phyloP scores from a whole-genome alignment of 176 grass and related monocot genomes.

The Aegilops umbellulata region DNA sequence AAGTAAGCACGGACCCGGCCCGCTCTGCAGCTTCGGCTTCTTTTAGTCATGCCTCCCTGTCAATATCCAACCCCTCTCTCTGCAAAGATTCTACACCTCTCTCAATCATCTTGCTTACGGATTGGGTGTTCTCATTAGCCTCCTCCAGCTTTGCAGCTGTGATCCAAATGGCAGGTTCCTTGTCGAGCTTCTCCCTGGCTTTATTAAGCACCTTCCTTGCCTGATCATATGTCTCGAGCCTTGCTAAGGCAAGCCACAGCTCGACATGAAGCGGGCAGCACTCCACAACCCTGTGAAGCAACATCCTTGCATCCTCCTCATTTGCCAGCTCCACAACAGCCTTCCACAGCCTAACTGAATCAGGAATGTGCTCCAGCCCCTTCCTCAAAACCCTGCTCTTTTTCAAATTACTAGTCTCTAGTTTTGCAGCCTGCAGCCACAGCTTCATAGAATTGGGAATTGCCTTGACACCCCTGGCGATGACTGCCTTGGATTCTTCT shows the following conservation, averaged over 20 bases:
- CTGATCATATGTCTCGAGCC: constrained; percentile 89
- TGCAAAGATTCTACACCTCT: constrained; percentile 83
- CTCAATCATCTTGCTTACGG: constrained; percentile 74
- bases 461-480: constrained; percentile 77
- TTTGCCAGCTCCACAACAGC: constrained; percentile 81
- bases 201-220: constrained; percentile 89
- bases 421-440: constrained; percentile 76
- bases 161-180: constrained; percentile 93
- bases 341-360: constrained; percentile 88
- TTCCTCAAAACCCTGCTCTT: constrained; percentile 79
- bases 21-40: constrained; percentile 78
- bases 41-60: constrained; percentile 89
- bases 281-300: constrained; percentile 87
- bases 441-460: constrained; percentile 92
- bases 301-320: constrained; percentile 81
- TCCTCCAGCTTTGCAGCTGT: constrained; percentile 94
- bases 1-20: constrained; percentile 76
- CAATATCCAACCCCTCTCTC: constrained; percentile 73
- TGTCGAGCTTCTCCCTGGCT: constrained; percentile 71
- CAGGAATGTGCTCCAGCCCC: constrained; percentile 81
- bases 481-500: constrained; percentile 78
- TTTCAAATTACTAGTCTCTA: constrained; percentile 65
- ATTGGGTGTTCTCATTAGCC: constrained; percentile 70
- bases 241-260: constrained; percentile 86
- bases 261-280: constrained; percentile 85